Evolutionary conservation across 192 early-diverging fungal species (phyloP), one percentile per base, ranked within the genome.

Genomic region (Coemansia sp.): DNA sequence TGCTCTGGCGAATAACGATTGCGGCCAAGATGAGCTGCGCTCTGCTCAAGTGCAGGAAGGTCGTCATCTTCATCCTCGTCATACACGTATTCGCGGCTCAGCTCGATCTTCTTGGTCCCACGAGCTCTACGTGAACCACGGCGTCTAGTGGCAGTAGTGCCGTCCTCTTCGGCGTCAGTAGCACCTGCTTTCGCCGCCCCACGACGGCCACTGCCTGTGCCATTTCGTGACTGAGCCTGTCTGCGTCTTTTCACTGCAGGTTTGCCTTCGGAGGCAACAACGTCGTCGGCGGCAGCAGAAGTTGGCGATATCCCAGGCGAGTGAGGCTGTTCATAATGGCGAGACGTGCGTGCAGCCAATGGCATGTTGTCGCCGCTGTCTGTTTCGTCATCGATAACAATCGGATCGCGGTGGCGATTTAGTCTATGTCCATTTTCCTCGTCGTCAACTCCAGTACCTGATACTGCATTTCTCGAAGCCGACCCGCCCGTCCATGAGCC

Each of bases 51-150:
- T 9, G 61, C 60, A 17, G 45, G 48, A 14, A 67, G 57, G 11
- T 67, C 61, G 19, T 53, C 57, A 10, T 64, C 60, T 4, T 67
- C 66, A 15, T 74, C 66, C 2, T 73, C 70, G 23, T 67, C 67
- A 46, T 59, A 78, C 34, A 78, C 61, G 53, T 62, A 78, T 54
- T 70, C 68, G 56, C 61, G 64, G 19, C 67, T 70, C 12, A 71
- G 61, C 48, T 78, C 74, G 13, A 63, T 43, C 58, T 78, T 78
- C 38, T 67, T 78, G 15, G 47, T 5, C 15, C 48, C 57, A 6
- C 74, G 63, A 0, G 38, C 11, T 14, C 49, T 57, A 27, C 74
- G 74, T 9, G 53, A 48, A 21, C 33, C 47, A 22, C 54, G 60
- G 24, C 74, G 74, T 22, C 24, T 53, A 39, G 60, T 39, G 15